Percentiles rank a stretch among this genome's conserved stretches.
phyloP scores from a whole-genome alignment of 805 yeast species.

The Saccharomycopsis fermentans region DNA sequence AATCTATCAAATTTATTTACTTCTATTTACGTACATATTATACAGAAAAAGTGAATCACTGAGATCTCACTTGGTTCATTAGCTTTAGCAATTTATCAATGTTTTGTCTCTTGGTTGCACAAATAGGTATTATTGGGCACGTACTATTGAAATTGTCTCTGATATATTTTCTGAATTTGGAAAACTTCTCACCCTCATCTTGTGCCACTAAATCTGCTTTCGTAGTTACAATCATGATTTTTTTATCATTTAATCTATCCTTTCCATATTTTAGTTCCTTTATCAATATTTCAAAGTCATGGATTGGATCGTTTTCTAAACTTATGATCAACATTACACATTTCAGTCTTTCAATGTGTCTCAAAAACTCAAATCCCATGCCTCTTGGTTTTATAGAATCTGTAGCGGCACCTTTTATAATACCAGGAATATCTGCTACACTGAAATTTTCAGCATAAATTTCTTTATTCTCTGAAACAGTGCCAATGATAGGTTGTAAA shows the following conservation, averaged over 20 bases:
- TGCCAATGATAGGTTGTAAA: slow-evolving; percentile 83
- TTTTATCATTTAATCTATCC: slow-evolving; percentile 48
- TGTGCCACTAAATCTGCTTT: slow-evolving; percentile 68
- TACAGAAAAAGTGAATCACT: not conserved
- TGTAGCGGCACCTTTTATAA: slow-evolving; percentile 72
- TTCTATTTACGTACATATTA: not conserved
- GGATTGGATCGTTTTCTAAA: slow-evolving; percentile 58
- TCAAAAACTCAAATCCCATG: slow-evolving; percentile 83
- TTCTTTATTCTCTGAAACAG: slow-evolving; percentile 40
- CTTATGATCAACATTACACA: slow-evolving; percentile 84
- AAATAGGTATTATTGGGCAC: slow-evolving; percentile 77
- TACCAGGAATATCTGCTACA: slow-evolving; percentile 96
- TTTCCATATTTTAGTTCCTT: slow-evolving; percentile 55
- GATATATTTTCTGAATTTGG: slow-evolving; percentile 36
- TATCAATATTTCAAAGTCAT: slow-evolving; percentile 52
- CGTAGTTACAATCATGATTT: slow-evolving; percentile 75
- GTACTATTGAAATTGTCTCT: slow-evolving; percentile 22
- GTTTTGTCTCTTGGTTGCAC: slow-evolving; percentile 68
- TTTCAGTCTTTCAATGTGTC: slow-evolving; percentile 87
- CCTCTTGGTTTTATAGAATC: slow-evolving; percentile 53
- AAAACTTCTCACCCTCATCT: slow-evolving; percentile 37
- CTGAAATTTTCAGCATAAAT: slow-evolving; percentile 45
- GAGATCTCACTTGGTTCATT: not conserved
- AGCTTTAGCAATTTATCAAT: slow-evolving; percentile 32
- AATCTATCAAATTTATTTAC: not conserved